Evolutionary conservation across 192 early-diverging fungal genomes (phyloP).

Genomic region (Mortierella claussenii): DNA sequence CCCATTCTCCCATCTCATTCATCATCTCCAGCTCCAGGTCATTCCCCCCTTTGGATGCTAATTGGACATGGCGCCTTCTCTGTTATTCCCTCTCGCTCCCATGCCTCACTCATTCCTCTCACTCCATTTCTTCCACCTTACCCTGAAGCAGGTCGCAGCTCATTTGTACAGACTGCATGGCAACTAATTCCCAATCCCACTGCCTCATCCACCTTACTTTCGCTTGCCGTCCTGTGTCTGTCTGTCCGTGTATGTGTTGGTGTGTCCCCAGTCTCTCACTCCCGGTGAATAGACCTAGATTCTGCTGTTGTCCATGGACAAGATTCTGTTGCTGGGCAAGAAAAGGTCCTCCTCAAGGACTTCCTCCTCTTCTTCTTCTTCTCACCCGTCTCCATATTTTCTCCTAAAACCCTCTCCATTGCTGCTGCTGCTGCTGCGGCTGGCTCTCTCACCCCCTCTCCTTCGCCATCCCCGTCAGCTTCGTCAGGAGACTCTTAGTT

Average conservation of each 20-base stretch:
- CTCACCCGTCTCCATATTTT: neutral
- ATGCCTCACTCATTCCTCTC: too few relatives aligned
- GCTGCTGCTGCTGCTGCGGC: neutral
- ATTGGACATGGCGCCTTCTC: too few relatives aligned
- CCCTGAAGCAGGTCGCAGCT: too few relatives aligned
- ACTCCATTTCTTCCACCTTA: conserved; percentile 33
- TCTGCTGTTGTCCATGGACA: conserved; percentile 10
- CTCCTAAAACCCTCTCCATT: neutral
- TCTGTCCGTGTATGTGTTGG: neutral
- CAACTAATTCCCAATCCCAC: conserved; percentile 24
- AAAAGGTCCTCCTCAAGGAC: conserved; percentile 15
- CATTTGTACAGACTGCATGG: neutral
- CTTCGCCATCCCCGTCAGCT: too few relatives aligned
- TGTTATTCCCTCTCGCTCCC: too few relatives aligned
- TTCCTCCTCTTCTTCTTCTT: conserved; percentile 17
- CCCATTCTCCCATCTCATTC: too few relatives aligned
- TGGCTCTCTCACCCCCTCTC: neutral
- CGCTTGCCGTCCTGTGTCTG: neutral
- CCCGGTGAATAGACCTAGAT: too few relatives aligned
- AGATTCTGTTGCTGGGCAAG: conserved; percentile 21
- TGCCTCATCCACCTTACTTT: neutral
- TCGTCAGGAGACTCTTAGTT: neutral
- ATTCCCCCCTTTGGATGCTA: too few relatives aligned
- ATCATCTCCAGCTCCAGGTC: too few relatives aligned
- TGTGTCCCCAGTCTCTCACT: neutral